Evolutionary conservation across 2,329 filamentous ascomycete species (phyloP), one percentile per base, ranked within the genome.

Genomic region (Dactylella cylindrospora): DNA sequence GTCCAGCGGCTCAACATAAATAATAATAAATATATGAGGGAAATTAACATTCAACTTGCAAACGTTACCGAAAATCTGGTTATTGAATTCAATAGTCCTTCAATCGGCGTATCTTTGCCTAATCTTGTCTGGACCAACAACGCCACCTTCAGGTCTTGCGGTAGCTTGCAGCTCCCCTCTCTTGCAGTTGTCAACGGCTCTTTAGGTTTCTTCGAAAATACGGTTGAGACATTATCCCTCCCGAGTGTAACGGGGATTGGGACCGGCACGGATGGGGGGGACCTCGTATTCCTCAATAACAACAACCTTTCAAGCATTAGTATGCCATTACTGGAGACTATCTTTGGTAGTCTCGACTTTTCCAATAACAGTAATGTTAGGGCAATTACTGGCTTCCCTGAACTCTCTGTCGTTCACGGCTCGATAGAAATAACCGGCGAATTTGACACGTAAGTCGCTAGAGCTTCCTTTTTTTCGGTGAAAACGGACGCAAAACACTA

Each of bases 11-110:
- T 97, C 72, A 78, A 86, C 73, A 85, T 98, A 75, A 85, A 87
- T 80, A 95, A 95, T 84, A 97, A 97, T 83, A 77, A 76, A 64
- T 84, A 85, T 72, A 80, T 97, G 69, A 81, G 80, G 71, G 78
- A 77, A 62, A 87, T 94, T 77, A 80, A 82, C 72, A 87, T 90
- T 74, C 80, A 86, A 72, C 79, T 97, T 60, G 80, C 79, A 73
- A 91, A 86, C 76, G 80, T 95, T 69, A 85, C 80, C 67, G 35
- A 78, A 80, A 52, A 73, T 78, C 38, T 96, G 44, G 83, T 80
- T 70, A 83, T 97, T 72, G 81, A 84, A 69, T 83, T 84, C 77
- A 98, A 98, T 79, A 84, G 85, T 71, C 78, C 83, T 67, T 80
- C 95, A 68, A 75, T 79, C 62, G 55, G 72, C 70, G 77, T 94